Conservation (phyloP, 371 early-diverging fungal species). For the Syncephalastrum racemosum region DNA sequence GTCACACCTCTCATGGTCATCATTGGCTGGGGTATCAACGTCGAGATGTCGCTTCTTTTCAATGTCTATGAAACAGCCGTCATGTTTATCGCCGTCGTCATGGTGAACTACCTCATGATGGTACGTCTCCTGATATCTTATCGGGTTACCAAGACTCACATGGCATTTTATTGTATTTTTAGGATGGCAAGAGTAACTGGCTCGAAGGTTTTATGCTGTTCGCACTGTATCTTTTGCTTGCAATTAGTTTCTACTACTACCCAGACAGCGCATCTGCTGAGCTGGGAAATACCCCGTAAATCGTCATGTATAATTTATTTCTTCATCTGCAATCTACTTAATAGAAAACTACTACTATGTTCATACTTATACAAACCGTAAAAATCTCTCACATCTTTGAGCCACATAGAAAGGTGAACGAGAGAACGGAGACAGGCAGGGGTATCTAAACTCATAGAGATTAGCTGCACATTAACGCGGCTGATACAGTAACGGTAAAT, state of each 20-base stretch:
- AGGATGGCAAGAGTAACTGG: constrained; percentile 81
- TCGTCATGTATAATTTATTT: no score
- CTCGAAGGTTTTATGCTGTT: constrained; percentile 84
- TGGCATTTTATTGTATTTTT: constrained; percentile 1
- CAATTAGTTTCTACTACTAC: constrained; percentile 76
- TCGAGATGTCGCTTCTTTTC: constrained; percentile 78
- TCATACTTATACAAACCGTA: no score
- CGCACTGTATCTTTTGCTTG: constrained; percentile 71
- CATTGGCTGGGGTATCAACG: constrained; percentile 82
- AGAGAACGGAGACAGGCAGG: no score
- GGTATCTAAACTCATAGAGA: no score
- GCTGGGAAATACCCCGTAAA: background rate
- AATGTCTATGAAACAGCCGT: constrained; percentile 80
- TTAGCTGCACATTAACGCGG: no score
- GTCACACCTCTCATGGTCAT: constrained; percentile 87
- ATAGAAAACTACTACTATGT: no score
- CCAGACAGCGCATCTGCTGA: constrained; percentile 30
- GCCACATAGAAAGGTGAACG: no score
- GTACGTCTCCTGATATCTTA: constrained; percentile 16
- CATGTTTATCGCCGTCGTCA: constrained; percentile 79
- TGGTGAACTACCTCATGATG: constrained; percentile 79
- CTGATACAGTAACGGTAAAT: no score
- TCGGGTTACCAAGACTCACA: constrained; percentile 14
- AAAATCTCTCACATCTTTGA: no score
- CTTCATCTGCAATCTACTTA: no score